phyloP scores from a whole-genome alignment of 164 flowering plant genomes.

The Stephania yunnanensis region DNA sequence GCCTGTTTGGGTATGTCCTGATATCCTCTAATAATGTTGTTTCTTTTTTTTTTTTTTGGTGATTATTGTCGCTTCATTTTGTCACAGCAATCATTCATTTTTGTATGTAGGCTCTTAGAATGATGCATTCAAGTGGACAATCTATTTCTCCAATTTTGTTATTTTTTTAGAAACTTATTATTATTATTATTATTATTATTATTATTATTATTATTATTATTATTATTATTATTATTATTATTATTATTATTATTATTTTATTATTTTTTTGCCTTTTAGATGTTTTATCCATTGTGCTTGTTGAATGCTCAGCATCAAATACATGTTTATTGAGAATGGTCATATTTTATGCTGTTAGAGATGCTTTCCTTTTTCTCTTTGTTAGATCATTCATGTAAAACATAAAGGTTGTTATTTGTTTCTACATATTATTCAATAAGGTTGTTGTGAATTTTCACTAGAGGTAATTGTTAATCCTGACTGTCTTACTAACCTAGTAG shows the following conservation, averaged over 20 bases:
- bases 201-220: too few species aligned
- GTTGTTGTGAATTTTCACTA: background rate
- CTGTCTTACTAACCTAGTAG: background rate
- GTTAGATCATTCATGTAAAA: background rate
- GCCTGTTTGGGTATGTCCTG: slow-evolving; percentile 47
- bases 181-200: too few species aligned
- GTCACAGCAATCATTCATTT: background rate
- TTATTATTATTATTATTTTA: too few species aligned
- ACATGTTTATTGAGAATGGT: background rate
- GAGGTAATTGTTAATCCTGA: background rate
- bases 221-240: too few species aligned
- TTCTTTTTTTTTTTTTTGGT: too few species aligned
- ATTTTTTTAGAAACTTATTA: too few species aligned
- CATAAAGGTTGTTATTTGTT: background rate
- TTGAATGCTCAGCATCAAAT: background rate
- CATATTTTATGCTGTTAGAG: background rate
- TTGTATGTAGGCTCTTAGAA: background rate
- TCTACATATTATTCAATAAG: background rate
- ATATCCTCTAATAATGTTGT: background rate
- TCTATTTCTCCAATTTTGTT: too few species aligned
- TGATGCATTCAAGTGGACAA: background rate
- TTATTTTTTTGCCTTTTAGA: background rate
- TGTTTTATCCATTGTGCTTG: background rate
- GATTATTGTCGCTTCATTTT: slow-evolving; percentile 12
- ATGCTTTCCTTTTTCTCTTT: background rate